These are phyloP conservation scores for Pseudocercospora fijiensis DNA, from an alignment of 2,329 filamentous ascomycete genomes.

Conservation along the genomic window DNA sequence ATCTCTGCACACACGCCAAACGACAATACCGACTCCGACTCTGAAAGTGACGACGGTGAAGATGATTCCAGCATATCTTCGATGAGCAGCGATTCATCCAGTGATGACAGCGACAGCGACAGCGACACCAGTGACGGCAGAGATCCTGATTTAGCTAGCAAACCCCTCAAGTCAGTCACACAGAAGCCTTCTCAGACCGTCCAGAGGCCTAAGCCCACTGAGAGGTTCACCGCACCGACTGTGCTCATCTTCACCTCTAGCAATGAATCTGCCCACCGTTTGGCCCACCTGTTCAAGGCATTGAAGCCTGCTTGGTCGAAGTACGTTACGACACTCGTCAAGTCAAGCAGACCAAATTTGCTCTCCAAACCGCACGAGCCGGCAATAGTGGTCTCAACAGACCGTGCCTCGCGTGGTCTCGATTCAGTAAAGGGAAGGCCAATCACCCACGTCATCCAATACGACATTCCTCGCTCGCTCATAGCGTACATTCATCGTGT, in stretches of 20 bases:
- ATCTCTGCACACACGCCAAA: not conserved
- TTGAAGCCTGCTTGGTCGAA: conserved; percentile 35
- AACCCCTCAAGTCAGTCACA: not conserved
- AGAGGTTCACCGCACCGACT: conserved; percentile 33
- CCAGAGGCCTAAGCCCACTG: conserved; percentile 5
- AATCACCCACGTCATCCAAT: conserved; percentile 86
- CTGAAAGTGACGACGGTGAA: conserved; percentile 6
- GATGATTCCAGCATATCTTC: conserved; percentile 20
- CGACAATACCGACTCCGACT: not conserved
- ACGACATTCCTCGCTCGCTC: conserved; percentile 80
- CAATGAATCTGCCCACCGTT: conserved; percentile 81
- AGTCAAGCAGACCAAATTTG: conserved; percentile 60
- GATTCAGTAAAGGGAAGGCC: conserved; percentile 56
- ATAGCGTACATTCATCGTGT: conserved; percentile 89
- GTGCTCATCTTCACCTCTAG: conserved; percentile 87
- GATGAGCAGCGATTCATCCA: conserved; percentile 12
- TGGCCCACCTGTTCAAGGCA: conserved; percentile 68
- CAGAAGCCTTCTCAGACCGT: not conserved
- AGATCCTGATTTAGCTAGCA: not conserved
- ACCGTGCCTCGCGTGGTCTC: conserved; percentile 88
- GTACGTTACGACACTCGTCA: conserved; percentile 35
- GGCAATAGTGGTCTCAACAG: conserved; percentile 77
- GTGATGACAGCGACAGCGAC: conserved; percentile 4
- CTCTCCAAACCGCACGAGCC: conserved; percentile 67
- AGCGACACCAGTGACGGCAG: conserved; percentile 4